phyloP scores from a whole-genome alignment of 768 basidiomycete genomes.

The Hygrophorus pudorinus region DNA sequence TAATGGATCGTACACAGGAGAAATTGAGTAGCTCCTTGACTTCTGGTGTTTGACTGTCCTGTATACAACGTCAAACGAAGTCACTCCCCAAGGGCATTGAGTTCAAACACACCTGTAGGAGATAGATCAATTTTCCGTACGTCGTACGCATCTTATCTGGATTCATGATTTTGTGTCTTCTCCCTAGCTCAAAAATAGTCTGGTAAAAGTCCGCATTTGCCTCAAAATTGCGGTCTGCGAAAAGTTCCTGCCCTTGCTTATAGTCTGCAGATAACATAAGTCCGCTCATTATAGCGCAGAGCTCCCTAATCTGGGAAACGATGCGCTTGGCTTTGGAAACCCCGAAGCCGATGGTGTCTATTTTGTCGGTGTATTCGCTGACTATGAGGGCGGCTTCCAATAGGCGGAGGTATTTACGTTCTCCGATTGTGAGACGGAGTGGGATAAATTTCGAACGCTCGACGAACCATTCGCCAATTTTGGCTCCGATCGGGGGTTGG shows the following conservation, averaged over 20 bases:
- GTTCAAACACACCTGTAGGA: constrained; percentile 52
- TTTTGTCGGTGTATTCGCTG: constrained; percentile 86
- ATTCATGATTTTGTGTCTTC: constrained; percentile 87
- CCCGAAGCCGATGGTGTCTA: constrained; percentile 71
- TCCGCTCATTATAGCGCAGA: constrained; percentile 83
- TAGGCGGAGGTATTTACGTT: constrained; percentile 79
- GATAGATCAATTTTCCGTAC: constrained; percentile 78
- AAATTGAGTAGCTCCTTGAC: constrained; percentile 75
- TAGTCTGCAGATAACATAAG: constrained; percentile 77
- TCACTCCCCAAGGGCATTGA: neutral
- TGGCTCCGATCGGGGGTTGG: constrained; percentile 48
- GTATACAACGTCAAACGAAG: constrained; percentile 9
- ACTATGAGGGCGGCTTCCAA: constrained; percentile 79
- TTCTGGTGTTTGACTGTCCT: constrained; percentile 82
- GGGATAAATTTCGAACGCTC: constrained; percentile 78
- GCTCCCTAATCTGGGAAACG: constrained; percentile 76
- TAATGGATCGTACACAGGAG: constrained; percentile 69
- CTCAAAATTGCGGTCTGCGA: constrained; percentile 72
- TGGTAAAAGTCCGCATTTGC: constrained; percentile 76
- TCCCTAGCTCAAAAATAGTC: constrained; percentile 69
- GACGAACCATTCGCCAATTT: constrained; percentile 79
- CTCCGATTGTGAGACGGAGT: constrained; percentile 58
- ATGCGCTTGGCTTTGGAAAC: constrained; percentile 81
- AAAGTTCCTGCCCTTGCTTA: constrained; percentile 81
- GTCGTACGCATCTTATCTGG: constrained; percentile 88